Conservation (phyloP, 139 green algal species). For the Volvox reticuliferus region DNA sequence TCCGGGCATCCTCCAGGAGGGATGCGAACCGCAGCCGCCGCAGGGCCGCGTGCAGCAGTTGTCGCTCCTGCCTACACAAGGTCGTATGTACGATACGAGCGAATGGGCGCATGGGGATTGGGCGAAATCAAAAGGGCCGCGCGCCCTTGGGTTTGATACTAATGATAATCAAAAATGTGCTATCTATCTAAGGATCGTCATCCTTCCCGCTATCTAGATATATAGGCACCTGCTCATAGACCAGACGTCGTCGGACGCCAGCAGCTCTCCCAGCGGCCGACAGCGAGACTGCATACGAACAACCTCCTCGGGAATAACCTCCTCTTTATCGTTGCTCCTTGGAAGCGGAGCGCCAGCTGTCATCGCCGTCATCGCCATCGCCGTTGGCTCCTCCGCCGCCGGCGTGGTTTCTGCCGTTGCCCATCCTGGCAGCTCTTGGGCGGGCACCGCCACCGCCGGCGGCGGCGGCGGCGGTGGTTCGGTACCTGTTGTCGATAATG, state of each 20-base stretch:
- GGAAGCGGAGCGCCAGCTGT: no score
- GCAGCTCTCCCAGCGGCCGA: constrained; percentile 52
- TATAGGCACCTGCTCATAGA: constrained; percentile 63
- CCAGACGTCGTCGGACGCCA: constrained; percentile 44
- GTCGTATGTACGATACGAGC: no score
- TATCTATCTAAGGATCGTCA: no score
- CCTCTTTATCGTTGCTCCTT: no score
- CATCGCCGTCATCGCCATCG: no score
- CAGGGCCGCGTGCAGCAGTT: constrained; percentile 33
- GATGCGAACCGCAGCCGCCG: constrained; percentile 1
- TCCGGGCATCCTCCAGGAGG: constrained; percentile 8
- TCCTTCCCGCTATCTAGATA: no score
- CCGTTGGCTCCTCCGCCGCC: not conserved
- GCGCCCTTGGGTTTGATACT: no score
- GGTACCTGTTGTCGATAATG: no score
- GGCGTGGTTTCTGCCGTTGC: not conserved
- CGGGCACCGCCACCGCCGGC: not conserved
- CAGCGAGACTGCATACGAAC: not conserved
- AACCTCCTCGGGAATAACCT: not conserved
- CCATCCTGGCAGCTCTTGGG: not conserved
- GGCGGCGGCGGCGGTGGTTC: no score
- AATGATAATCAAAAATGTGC: no score
- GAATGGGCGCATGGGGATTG: no score
- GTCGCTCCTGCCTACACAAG: constrained; percentile 45
- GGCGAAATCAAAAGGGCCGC: no score